A percentile compares a stretch with the other conserved stretches of the same genome.
Conservation (phyloP, 139 green algal species). For the Micromonas pusilla region DNA sequence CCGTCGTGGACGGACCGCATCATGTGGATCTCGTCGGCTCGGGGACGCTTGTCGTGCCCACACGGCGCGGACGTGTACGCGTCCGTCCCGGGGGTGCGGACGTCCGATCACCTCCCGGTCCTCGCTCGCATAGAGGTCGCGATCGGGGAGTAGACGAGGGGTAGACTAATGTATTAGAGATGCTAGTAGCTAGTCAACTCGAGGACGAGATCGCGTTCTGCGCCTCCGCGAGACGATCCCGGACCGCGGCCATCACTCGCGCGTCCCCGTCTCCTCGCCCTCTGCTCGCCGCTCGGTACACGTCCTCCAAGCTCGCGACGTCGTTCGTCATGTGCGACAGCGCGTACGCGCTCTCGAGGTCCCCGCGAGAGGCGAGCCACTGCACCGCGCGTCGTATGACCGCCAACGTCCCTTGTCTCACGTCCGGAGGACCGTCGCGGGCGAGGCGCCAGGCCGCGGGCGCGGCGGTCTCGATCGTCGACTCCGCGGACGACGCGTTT, state of each 20-base stretch:
- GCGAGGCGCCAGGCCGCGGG: not conserved
- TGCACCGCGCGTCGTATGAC: not conserved
- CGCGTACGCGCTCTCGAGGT: not conserved
- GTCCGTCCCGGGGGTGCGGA: not conserved
- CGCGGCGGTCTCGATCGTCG: not conserved
- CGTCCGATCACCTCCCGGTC: not conserved
- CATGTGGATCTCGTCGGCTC: not conserved
- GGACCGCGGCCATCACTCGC: not conserved
- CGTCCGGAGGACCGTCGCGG: not conserved
- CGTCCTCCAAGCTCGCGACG: not conserved
- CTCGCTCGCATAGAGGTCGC: not conserved
- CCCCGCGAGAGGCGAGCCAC: not conserved
- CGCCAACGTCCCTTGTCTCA: no score
- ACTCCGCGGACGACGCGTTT: no score
- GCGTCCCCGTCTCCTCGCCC: not conserved
- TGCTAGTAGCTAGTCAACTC: no score
- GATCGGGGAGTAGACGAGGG: no score
- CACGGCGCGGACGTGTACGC: not conserved
- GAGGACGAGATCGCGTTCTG: not conserved
- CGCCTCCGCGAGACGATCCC: not conserved
- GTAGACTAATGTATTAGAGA: no score
- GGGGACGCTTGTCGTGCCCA: not conserved
- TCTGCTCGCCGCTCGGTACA: not conserved
- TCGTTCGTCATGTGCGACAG: not conserved
- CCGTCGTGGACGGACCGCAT: constrained; percentile 33